phyloP scores from a whole-genome alignment of 805 yeast genomes.

The Lipomyces anomalus region DNA sequence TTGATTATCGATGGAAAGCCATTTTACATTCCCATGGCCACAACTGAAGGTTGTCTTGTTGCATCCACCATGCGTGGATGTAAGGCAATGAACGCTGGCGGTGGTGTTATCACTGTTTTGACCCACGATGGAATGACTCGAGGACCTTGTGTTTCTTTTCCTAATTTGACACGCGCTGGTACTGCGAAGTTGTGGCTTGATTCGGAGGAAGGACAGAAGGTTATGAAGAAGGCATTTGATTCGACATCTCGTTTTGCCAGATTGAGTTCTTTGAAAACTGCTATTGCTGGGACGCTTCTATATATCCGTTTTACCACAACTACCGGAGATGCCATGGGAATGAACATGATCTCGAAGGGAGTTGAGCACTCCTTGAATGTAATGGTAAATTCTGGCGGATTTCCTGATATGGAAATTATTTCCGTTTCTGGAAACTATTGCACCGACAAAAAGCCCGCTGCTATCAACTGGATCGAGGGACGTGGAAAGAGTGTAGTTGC shows the following conservation, averaged over 20 bases:
- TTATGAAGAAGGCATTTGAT: constrained; percentile 82
- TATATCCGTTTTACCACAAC: constrained; percentile 95
- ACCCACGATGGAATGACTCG: constrained; percentile 98
- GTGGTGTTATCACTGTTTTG: constrained; percentile 87
- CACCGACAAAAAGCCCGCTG: constrained; percentile 96
- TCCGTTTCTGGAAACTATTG: constrained; percentile 97
- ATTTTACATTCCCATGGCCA: constrained; percentile 95
- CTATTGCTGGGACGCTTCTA: constrained; percentile 86
- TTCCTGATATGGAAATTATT: constrained; percentile 87
- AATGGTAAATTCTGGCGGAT: constrained; percentile 85
- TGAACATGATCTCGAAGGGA: constrained; percentile 99
- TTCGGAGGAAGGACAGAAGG: constrained; percentile 84
- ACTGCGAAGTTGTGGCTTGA: constrained; percentile 94
- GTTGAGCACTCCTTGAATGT: constrained; percentile 79
- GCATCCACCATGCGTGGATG: constrained; percentile 99
- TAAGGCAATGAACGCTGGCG: constrained; percentile 95
- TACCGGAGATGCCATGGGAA: constrained; percentile 99
- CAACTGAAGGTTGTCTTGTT: constrained; percentile 97
- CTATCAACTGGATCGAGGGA: constrained; percentile 98
- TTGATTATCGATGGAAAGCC: constrained; percentile 82
- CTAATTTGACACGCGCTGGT: constrained; percentile 79
- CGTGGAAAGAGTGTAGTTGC: constrained; percentile 98
- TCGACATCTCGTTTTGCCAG: constrained; percentile 97
- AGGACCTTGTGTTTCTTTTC: constrained; percentile 95
- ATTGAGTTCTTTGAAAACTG: constrained; percentile 82